Percentiles rank a stretch among this genome's conserved stretches.
Conservation (phyloP, 176 grass and related monocot species). For the Calamus simplicifolius region DNA sequence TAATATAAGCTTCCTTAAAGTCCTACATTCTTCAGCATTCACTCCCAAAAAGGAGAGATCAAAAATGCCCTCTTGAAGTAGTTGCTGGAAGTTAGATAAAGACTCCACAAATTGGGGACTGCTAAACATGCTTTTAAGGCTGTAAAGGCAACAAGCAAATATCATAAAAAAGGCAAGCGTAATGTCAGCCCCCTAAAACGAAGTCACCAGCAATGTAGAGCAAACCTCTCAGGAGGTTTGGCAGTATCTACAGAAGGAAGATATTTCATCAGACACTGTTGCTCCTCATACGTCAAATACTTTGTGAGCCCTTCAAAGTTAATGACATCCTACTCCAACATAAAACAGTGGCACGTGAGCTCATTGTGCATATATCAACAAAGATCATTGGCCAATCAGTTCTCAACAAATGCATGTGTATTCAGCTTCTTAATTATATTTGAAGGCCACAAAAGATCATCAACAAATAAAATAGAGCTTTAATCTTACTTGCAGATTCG, state of each 20-base stretch:
- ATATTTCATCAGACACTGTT: slow-evolving; percentile 40
- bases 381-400: slow-evolving; percentile 1
- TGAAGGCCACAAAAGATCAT: too few species aligned
- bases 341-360: not conserved
- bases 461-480: not conserved
- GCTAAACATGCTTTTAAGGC: slow-evolving; percentile 55
- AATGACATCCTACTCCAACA: slow-evolving; percentile 48
- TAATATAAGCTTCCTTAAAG: slow-evolving; percentile 35
- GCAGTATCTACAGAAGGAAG: slow-evolving; percentile 44
- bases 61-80: slow-evolving; percentile 50
- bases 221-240: slow-evolving; percentile 37
- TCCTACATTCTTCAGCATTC: slow-evolving; percentile 33
- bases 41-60: slow-evolving; percentile 24
- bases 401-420: slow-evolving; percentile 10
- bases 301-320: slow-evolving; percentile 49
- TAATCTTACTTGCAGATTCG: slow-evolving; percentile 37
- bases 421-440: too few species aligned
- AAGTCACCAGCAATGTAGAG: not conserved
- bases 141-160: slow-evolving; percentile 27
- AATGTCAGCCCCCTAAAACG: not conserved
- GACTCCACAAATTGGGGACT: slow-evolving; percentile 50
- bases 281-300: slow-evolving; percentile 54
- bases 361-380: not conserved
- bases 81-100: slow-evolving; percentile 41
- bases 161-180: slow-evolving; percentile 6